phyloP scores from a whole-genome alignment of 2,329 filamentous ascomycete species.

The Rutstroemia sp. region DNA sequence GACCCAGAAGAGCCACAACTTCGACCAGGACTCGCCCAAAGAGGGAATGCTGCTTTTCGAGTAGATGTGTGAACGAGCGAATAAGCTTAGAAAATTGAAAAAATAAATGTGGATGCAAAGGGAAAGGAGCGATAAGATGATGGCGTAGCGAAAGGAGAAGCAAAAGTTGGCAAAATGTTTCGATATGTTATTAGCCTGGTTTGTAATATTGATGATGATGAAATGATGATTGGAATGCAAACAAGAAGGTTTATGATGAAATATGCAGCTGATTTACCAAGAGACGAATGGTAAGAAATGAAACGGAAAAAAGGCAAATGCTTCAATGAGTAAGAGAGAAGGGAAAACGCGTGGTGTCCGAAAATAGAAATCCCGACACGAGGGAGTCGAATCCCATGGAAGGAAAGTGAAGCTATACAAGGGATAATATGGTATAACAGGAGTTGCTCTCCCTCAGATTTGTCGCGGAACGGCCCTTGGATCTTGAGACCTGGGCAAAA shows the following conservation, averaged over 20 bases:
- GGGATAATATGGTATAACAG: neutral
- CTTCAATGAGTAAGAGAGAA: too few species aligned
- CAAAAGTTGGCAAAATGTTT: neutral
- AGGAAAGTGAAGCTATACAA: neutral
- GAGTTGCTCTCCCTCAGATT: neutral
- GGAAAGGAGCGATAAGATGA: neutral
- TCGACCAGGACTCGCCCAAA: neutral
- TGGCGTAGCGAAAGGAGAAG: too few species aligned
- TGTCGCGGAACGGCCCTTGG: constrained; percentile 4
- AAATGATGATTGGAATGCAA: constrained; percentile 4
- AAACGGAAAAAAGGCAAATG: neutral
- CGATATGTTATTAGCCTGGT: neutral
- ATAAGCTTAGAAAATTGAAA: neutral
- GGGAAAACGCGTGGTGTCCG: neutral
- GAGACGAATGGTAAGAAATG: neutral
- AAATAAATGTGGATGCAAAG: neutral
- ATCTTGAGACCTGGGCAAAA: neutral
- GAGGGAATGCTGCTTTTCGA: neutral
- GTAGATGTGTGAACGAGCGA: neutral
- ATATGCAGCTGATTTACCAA: neutral
- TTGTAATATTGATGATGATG: neutral
- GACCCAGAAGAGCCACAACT: neutral
- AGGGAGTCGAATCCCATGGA: neutral
- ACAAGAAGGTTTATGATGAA: neutral
- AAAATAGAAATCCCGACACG: constrained; percentile 7